Percentiles rank a stretch among this genome's conserved stretches.
phyloP scores from a whole-genome alignment of 2,329 filamentous ascomycete genomes.

The Helotiales sp. region DNA sequence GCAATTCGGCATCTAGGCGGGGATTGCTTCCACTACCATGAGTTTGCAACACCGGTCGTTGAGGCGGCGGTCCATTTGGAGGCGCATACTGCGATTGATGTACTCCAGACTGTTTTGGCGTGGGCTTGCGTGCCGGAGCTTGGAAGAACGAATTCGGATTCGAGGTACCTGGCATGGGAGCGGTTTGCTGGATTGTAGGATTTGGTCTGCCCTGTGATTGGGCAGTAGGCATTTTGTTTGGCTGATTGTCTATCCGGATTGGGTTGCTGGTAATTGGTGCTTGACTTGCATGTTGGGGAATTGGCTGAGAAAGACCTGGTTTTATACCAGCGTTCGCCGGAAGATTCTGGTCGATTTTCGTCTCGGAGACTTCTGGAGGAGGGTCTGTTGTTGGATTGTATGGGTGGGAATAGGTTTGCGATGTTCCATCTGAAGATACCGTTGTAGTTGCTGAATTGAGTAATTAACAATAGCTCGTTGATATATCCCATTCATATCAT shows the following conservation, averaged over 20 bases:
- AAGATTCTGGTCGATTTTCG: conserved; percentile 24
- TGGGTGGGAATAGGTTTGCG: conserved; percentile 33
- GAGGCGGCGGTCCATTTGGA: conserved; percentile 6
- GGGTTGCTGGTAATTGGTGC: neutral
- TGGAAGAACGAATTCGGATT: conserved; percentile 17
- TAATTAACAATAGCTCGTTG: conserved; percentile 11
- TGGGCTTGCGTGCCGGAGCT: conserved; percentile 21
- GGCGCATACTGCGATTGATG: conserved; percentile 13
- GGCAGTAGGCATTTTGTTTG: conserved; percentile 11
- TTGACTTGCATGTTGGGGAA: neutral
- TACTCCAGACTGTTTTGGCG: conserved; percentile 15
- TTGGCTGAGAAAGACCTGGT: conserved; percentile 13
- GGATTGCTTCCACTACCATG: neutral
- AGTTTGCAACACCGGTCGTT: neutral
- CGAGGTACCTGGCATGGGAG: conserved; percentile 18
- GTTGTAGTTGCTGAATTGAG: conserved; percentile 34
- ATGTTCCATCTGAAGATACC: conserved; percentile 33
- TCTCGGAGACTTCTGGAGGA: conserved; percentile 33
- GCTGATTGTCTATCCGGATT: neutral
- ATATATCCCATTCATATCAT: neutral
- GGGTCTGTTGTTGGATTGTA: conserved; percentile 37
- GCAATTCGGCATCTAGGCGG: conserved; percentile 5
- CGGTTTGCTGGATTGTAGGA: conserved; percentile 21
- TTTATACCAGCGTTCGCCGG: conserved; percentile 13
- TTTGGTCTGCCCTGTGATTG: conserved; percentile 11